These are phyloP conservation scores for Alnus rubra DNA, from an alignment of 306 rosid genomes.

Conservation along the genomic window DNA sequence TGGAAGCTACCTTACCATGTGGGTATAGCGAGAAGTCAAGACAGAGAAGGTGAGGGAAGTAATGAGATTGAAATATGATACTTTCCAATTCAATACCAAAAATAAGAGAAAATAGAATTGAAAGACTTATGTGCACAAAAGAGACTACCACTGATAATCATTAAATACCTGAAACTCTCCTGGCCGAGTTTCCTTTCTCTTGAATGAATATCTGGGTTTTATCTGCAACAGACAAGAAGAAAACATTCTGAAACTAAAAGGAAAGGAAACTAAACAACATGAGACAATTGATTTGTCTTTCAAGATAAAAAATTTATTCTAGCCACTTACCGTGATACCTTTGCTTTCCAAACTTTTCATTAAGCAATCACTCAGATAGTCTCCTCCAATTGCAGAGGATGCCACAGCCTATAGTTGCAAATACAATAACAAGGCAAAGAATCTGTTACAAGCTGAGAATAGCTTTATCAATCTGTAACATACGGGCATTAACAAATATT, in stretches of 20 bases:
- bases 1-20: neutral
- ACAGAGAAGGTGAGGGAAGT: neutral
- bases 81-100: neutral
- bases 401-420: conserved; percentile 72
- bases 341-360: conserved; percentile 96
- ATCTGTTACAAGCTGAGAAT: conserved; percentile 6
- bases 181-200: conserved; percentile 90
- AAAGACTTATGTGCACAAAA: conserved; percentile 1
- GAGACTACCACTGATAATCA: conserved; percentile 11
- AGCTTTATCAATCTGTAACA: neutral
- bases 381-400: conserved; percentile 95
- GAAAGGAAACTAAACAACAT: conserved; percentile 14
- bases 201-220: conserved; percentile 88
- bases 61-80: neutral
- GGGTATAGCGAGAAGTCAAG: neutral
- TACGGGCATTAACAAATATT: neutral
- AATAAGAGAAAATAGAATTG: conserved; percentile 2
- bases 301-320: conserved; percentile 19
- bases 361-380: conserved; percentile 93
- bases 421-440: conserved; percentile 20
- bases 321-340: conserved; percentile 72
- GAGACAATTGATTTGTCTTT: conserved; percentile 7
- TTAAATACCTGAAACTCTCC: conserved; percentile 92
- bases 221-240: conserved; percentile 47
- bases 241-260: neutral